A percentile compares a stretch with the other conserved stretches of the same genome.
Conservation (phyloP, 441 rosid species). For the Biscutella auriculata region DNA sequence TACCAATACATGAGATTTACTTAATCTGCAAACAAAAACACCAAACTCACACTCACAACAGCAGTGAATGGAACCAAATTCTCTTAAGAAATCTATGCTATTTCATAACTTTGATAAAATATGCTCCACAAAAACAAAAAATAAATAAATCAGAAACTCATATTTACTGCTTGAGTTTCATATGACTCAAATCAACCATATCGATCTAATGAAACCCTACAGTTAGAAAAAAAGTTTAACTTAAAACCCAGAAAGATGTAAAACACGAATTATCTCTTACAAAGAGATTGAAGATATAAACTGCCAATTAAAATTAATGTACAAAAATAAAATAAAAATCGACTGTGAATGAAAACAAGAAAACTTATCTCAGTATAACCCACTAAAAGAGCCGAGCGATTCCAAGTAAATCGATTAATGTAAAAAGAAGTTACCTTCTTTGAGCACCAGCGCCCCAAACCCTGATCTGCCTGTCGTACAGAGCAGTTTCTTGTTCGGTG, state of each 20-base stretch:
- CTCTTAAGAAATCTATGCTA: neutral
- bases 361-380: too few relatives aligned
- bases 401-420: too few relatives aligned
- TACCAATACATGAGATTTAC: constrained; percentile 65
- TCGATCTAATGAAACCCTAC: neutral
- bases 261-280: too few relatives aligned
- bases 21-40: constrained; percentile 38
- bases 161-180: neutral
- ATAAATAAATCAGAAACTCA: neutral
- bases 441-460: constrained; percentile 97
- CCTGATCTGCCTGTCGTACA: constrained; percentile 87
- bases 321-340: too few relatives aligned
- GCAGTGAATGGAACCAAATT: neutral
- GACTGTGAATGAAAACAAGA: neutral
- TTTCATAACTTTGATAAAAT: neutral
- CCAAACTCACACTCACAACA: neutral
- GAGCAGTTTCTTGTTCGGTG: constrained; percentile 89
- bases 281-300: too few relatives aligned
- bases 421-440: constrained; percentile 53
- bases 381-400: too few relatives aligned
- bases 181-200: neutral
- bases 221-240: too few relatives aligned
- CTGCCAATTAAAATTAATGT: too few relatives aligned
- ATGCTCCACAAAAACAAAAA: neutral
- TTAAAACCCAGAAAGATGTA: neutral